A percentile compares a stretch with the other conserved stretches of the same genome.
Conservation (phyloP, 2,329 filamentous ascomycete genomes). For the Venturiaceae sp. region DNA sequence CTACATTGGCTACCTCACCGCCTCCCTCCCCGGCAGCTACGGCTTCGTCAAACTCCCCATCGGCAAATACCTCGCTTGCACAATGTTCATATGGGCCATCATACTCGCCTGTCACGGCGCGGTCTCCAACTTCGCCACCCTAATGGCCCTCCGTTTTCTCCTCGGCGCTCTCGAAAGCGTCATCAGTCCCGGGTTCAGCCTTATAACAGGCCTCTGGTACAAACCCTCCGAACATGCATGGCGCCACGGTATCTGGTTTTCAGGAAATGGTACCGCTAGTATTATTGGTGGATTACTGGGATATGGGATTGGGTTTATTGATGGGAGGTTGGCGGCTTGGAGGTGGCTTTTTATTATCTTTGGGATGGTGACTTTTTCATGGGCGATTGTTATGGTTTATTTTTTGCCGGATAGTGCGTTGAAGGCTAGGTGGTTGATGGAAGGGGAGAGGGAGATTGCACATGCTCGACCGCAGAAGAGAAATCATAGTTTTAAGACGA, state of each 20-base stretch:
- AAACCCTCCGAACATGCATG: slow-evolving; percentile 14
- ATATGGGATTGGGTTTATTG: slow-evolving; percentile 48
- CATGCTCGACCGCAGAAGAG: slow-evolving; percentile 66
- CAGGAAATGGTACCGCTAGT: slow-evolving; percentile 67
- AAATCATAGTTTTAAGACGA: slow-evolving; percentile 54
- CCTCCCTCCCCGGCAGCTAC: slow-evolving; percentile 64
- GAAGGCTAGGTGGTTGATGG: slow-evolving; percentile 45
- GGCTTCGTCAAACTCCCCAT: slow-evolving; percentile 54
- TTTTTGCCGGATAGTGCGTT: not conserved
- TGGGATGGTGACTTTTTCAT: not conserved
- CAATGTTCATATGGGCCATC: slow-evolving; percentile 54
- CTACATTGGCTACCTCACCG: slow-evolving; percentile 61
- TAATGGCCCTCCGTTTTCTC: slow-evolving; percentile 53
- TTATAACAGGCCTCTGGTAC: slow-evolving; percentile 61
- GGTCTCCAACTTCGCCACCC: slow-evolving; percentile 48
- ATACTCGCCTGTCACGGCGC: slow-evolving; percentile 52
- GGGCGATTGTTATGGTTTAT: not conserved
- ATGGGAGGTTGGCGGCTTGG: slow-evolving; percentile 31
- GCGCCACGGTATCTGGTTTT: slow-evolving; percentile 41
- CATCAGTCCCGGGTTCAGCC: slow-evolving; percentile 58
- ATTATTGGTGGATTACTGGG: slow-evolving; percentile 65
- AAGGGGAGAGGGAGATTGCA: slow-evolving; percentile 71
- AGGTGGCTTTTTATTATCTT: slow-evolving; percentile 20
- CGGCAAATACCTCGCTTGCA: slow-evolving; percentile 55
- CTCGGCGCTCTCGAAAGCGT: slow-evolving; percentile 63